Conservation (phyloP, 768 basidiomycete genomes). For the Cyclocybe cylindracea region DNA sequence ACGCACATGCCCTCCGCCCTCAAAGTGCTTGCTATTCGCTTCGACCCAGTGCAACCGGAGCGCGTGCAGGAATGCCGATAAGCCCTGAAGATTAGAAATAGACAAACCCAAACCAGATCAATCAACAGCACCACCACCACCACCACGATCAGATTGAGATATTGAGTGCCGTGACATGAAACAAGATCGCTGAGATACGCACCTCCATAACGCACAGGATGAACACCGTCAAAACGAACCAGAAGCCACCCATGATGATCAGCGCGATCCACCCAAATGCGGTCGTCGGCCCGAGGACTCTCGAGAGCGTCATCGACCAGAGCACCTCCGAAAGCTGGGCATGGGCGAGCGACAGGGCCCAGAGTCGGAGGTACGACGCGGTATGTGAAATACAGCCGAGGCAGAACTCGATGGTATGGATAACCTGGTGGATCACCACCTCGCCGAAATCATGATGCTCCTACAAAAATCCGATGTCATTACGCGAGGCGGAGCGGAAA, state of each 20-base stretch:
- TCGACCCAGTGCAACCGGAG: conserved; percentile 98
- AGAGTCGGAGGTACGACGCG: conserved; percentile 88
- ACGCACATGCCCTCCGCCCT: conserved; percentile 87
- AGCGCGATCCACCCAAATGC: conserved; percentile 61
- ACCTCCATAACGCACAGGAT: conserved; percentile 97
- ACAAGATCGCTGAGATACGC: conserved; percentile 29
- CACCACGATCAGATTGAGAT: conserved; percentile 5
- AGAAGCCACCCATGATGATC: conserved; percentile 56
- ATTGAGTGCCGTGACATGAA: conserved; percentile 10
- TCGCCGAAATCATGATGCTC: conserved; percentile 93
- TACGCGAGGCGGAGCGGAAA: conserved; percentile 7
- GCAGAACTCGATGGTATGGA: conserved; percentile 99
- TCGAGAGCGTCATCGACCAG: conserved; percentile 83
- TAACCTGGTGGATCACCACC: conserved; percentile 94
- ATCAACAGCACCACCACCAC: conserved; percentile 9
- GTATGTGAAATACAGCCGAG: conserved; percentile 99
- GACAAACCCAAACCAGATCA: conserved; percentile 7
- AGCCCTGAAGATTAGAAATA: conserved; percentile 55
- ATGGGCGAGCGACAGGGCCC: conserved; percentile 98
- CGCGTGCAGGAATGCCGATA: conserved; percentile 95
- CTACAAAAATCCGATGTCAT: conserved; percentile 30
- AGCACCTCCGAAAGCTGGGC: conserved; percentile 95
- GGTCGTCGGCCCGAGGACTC: conserved; percentile 60
- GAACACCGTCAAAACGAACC: conserved; percentile 77
- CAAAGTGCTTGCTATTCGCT: conserved; percentile 95